Conservation (phyloP, 257 asterid species). For the Nicotiana attenuata region DNA sequence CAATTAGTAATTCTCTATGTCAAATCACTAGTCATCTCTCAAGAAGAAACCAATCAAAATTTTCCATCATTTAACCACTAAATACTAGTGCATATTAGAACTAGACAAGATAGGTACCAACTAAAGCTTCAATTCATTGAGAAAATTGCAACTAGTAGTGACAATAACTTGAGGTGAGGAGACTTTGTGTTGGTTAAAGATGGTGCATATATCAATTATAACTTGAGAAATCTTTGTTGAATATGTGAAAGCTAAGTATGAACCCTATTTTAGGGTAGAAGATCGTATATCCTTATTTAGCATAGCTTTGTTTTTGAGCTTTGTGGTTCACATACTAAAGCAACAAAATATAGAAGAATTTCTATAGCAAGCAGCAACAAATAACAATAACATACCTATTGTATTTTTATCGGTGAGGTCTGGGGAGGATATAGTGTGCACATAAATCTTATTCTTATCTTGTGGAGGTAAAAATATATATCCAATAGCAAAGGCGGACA, state of each 20-base stretch:
- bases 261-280: background rate
- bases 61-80: background rate
- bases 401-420: too few species aligned
- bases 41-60: background rate
- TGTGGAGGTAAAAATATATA: too few species aligned
- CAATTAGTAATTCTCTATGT: background rate
- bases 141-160: background rate
- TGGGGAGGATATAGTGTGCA: too few species aligned
- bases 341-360: background rate
- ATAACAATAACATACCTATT: too few species aligned
- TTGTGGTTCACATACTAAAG: background rate
- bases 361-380: background rate
- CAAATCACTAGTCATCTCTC: conserved; percentile 5
- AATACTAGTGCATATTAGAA: background rate
- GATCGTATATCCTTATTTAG: background rate
- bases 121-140: background rate
- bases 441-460: too few species aligned
- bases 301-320: background rate
- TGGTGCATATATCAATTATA: conserved; percentile 16
- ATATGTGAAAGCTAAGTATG: background rate
- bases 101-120: background rate
- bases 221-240: background rate
- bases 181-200: conserved; percentile 20
- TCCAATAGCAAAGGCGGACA: too few species aligned
- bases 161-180: background rate